Evolutionary conservation across 129 eudicot genomes (phyloP).

Genomic region (Artemisia tridentata): DNA sequence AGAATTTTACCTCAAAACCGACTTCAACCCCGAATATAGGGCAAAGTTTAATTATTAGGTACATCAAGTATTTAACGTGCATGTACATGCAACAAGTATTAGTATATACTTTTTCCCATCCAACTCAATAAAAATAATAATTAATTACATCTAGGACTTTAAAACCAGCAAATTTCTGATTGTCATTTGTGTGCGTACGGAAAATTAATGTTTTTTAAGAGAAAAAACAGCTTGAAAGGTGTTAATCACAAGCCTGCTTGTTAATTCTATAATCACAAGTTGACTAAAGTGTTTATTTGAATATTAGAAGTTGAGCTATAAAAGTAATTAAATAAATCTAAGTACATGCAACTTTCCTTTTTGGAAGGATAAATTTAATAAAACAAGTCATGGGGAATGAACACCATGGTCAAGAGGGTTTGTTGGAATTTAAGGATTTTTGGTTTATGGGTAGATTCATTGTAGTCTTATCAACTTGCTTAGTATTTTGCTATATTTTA

Average conservation of each 20-base stretch:
- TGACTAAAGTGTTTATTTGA: constrained; percentile 9
- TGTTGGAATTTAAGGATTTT: constrained; percentile 33
- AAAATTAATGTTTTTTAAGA: background rate
- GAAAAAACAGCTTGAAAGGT: constrained; percentile 13
- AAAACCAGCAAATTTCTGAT: constrained; percentile 27
- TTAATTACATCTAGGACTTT: background rate
- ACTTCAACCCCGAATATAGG: constrained; percentile 7
- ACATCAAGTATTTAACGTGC: background rate
- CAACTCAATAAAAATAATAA: background rate
- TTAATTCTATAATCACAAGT: background rate
- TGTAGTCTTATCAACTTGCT: constrained; percentile 36
- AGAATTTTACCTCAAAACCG: too few relatives aligned
- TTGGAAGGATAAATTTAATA: constrained; percentile 20
- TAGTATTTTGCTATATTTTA: background rate
- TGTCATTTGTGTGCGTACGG: constrained; percentile 4
- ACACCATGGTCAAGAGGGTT: constrained; percentile 24
- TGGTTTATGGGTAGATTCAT: constrained; percentile 37
- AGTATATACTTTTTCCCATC: background rate
- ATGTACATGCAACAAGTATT: background rate
- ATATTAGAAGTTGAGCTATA: background rate
- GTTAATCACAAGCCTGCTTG: background rate
- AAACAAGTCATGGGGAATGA: constrained; percentile 23
- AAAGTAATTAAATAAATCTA: background rate
- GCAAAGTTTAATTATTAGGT: background rate
- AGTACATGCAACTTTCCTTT: constrained; percentile 21